Percentiles rank a stretch among this genome's conserved stretches.
These are phyloP conservation scores for Diaporthe humulicola DNA, from an alignment of 2,329 filamentous ascomycete genomes.

Conservation along the genomic window DNA sequence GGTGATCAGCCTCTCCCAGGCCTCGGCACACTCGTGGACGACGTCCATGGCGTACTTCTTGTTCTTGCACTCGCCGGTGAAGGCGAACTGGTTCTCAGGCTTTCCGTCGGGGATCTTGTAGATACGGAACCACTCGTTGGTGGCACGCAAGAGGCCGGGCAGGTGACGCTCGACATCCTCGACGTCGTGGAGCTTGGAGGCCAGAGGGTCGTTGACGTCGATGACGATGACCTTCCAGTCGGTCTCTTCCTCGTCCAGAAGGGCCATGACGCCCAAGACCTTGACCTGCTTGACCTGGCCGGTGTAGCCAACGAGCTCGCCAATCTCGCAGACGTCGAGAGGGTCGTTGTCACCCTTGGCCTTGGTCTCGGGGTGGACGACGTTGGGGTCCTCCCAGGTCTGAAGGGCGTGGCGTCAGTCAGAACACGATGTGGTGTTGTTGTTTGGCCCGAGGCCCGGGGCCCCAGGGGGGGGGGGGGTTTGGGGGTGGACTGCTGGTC, in stretches of 20 bases:
- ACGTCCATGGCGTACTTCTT: conserved; percentile 98
- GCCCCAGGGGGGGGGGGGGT: neutral
- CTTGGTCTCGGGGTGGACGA: conserved; percentile 98
- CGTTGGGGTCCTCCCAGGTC: conserved; percentile 99
- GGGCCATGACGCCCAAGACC: conserved; percentile 98
- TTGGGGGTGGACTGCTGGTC: conserved; percentile 25
- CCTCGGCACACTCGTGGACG: conserved; percentile 94
- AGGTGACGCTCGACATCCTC: conserved; percentile 99
- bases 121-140: conserved; percentile 99
- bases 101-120: conserved; percentile 99
- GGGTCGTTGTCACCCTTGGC: conserved; percentile 99
- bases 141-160: conserved; percentile 94
- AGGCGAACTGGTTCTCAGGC: conserved; percentile 99
- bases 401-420: conserved; percentile 56
- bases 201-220: conserved; percentile 96
- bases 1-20: conserved; percentile 95
- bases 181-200: conserved; percentile 96
- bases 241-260: conserved; percentile 99
- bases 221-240: conserved; percentile 99
- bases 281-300: conserved; percentile 99
- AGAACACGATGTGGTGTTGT: conserved; percentile 17
- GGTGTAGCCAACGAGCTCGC: conserved; percentile 94
- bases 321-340: conserved; percentile 99
- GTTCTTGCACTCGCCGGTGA: conserved; percentile 99
- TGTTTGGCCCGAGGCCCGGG: no score